Conservation (phyloP, 2,329 filamentous ascomycete species). For the Xylaria sp. region DNA sequence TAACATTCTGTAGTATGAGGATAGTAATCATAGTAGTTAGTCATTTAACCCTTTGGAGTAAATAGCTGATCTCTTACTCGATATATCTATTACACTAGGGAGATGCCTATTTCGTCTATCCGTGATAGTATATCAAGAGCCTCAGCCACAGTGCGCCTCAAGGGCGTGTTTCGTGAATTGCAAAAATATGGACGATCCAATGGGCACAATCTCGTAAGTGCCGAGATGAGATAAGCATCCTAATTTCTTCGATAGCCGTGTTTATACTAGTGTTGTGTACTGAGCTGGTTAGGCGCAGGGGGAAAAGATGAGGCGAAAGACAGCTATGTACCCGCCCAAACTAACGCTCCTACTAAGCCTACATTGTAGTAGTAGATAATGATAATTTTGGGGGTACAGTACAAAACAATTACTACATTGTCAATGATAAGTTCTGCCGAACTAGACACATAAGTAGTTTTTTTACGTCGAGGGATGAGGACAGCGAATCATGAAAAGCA, state of each 20-base stretch:
- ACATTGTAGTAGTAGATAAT: not conserved
- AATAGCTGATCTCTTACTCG: not conserved
- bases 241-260: constrained; percentile 32
- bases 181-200: constrained; percentile 14
- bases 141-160: constrained; percentile 31
- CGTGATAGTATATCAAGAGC: not conserved
- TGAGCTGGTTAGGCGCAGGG: constrained; percentile 12
- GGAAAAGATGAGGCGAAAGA: constrained; percentile 21
- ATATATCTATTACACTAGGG: not conserved
- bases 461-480: not conserved
- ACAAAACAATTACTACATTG: not conserved
- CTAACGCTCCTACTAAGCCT: constrained; percentile 2
- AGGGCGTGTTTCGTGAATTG: constrained; percentile 13
- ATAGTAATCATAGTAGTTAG: not conserved
- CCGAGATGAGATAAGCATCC: constrained; percentile 38
- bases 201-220: constrained; percentile 21
- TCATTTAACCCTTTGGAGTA: not conserved
- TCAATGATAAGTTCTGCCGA: not conserved
- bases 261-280: not conserved
- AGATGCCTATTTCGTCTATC: not conserved
- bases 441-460: not conserved
- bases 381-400: not conserved
- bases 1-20: not conserved
- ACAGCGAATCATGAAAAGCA: not conserved
- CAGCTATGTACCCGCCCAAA: not conserved